These are phyloP conservation scores for Septoria petroselini DNA, from an alignment of 2,329 filamentous ascomycete genomes.

Conservation along the genomic window DNA sequence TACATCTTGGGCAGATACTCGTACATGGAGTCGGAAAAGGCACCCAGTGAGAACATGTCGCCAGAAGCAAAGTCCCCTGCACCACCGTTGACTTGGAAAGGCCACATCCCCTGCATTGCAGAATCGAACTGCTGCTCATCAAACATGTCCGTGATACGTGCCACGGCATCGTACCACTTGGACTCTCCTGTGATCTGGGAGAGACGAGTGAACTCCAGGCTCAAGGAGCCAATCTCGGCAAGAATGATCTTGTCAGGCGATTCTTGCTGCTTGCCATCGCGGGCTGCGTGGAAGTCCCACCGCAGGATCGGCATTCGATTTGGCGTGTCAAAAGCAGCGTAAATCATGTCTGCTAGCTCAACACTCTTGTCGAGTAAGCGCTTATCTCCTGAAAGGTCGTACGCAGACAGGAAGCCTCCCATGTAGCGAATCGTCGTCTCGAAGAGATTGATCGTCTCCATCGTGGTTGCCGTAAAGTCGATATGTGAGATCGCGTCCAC, in stretches of 20 bases:
- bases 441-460: constrained; percentile 60
- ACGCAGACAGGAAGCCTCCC: constrained; percentile 66
- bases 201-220: constrained; percentile 62
- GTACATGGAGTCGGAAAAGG: constrained; percentile 38
- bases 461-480: constrained; percentile 57
- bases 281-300: constrained; percentile 53
- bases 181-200: constrained; percentile 60
- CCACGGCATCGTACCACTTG: constrained; percentile 61
- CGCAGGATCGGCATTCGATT: constrained; percentile 63
- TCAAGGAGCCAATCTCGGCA: constrained; percentile 57
- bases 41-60: constrained; percentile 33
- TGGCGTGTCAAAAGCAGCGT: constrained; percentile 65
- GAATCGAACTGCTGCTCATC: constrained; percentile 55
- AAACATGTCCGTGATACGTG: constrained; percentile 57
- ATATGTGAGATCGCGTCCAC: constrained; percentile 57
- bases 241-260: constrained; percentile 41
- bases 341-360: constrained; percentile 63
- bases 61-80: constrained; percentile 36
- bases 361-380: constrained; percentile 60
- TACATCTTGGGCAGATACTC: constrained; percentile 37
- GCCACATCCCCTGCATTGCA: constrained; percentile 62
- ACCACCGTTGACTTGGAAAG: constrained; percentile 51
- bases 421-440: constrained; percentile 71
- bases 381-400: constrained; percentile 59
- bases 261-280: constrained; percentile 29